A percentile compares a stretch with the other conserved stretches of the same genome.
Conservation (phyloP, 352 stramenopile species). For the Phytophthora tubulina region DNA sequence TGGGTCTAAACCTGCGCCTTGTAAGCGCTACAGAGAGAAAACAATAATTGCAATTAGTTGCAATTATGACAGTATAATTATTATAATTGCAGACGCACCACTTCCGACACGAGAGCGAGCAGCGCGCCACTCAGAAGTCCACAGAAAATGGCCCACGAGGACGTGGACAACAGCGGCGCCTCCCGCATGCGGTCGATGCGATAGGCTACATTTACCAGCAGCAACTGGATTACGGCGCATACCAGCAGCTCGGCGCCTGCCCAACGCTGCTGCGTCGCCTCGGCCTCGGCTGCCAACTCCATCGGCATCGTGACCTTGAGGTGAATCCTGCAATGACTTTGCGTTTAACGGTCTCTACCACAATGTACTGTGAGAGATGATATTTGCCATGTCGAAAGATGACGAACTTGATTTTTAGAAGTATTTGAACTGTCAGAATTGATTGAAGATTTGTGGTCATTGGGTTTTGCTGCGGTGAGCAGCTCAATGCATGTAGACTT, state of each 20-base stretch:
- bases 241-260: slow-evolving; percentile 68
- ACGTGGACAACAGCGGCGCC: slow-evolving; percentile 66
- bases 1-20: slow-evolving; percentile 59
- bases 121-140: slow-evolving; percentile 56
- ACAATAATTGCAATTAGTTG: neutral
- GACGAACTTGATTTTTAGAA: no score
- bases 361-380: neutral
- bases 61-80: neutral
- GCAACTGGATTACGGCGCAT: slow-evolving; percentile 68
- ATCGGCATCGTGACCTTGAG: slow-evolving; percentile 13
- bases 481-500: no score
- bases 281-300: slow-evolving; percentile 29
- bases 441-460: no score
- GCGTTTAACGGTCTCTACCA: neutral
- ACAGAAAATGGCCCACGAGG: slow-evolving; percentile 72
- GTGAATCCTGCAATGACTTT: slow-evolving; percentile 1
- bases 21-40: slow-evolving; percentile 40
- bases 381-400: neutral
- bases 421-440: no score
- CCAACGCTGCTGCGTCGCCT: slow-evolving; percentile 55
- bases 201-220: slow-evolving; percentile 73
- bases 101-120: slow-evolving; percentile 53
- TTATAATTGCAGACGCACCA: slow-evolving; percentile 24
- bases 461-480: no score
- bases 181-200: slow-evolving; percentile 61